Percentiles rank a stretch among this genome's conserved stretches.
phyloP scores from a whole-genome alignment of 1,139 yeast genomes.

The Pichia cactophila region DNA sequence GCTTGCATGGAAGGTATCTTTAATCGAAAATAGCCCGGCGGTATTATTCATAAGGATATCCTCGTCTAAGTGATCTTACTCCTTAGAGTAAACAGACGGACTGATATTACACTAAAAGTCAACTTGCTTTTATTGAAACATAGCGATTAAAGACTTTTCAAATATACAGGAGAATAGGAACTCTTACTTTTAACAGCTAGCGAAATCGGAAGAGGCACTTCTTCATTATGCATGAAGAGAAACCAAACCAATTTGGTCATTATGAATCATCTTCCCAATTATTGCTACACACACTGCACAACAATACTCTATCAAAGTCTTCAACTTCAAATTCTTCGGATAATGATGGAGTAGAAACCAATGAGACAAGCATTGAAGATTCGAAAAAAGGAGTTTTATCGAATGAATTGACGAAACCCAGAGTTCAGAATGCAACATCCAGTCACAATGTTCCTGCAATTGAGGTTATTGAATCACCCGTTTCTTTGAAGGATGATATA shows the following conservation, averaged over 20 bases:
- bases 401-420: not conserved
- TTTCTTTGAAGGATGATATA: not conserved
- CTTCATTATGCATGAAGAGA: not conserved
- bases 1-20: no score
- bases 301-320: constrained; percentile 8
- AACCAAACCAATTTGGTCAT: not conserved
- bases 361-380: constrained; percentile 11
- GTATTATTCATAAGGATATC: no score
- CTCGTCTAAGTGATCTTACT: no score
- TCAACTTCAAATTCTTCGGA: constrained; percentile 13
- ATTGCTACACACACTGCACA: constrained; percentile 2
- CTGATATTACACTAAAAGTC: no score
- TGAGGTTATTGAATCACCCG: not conserved
- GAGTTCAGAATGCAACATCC: not conserved
- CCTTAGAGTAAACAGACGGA: no score
- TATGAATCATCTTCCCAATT: not conserved
- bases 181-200: no score
- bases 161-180: no score
- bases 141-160: no score
- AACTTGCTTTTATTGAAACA: no score
- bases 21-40: no score
- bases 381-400: not conserved
- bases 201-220: not conserved
- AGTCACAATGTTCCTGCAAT: not conserved
- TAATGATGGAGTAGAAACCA: constrained; percentile 8